Conservation (phyloP, 2,329 filamentous ascomycete species). For the Aspergillus brunneoviolaceus region DNA sequence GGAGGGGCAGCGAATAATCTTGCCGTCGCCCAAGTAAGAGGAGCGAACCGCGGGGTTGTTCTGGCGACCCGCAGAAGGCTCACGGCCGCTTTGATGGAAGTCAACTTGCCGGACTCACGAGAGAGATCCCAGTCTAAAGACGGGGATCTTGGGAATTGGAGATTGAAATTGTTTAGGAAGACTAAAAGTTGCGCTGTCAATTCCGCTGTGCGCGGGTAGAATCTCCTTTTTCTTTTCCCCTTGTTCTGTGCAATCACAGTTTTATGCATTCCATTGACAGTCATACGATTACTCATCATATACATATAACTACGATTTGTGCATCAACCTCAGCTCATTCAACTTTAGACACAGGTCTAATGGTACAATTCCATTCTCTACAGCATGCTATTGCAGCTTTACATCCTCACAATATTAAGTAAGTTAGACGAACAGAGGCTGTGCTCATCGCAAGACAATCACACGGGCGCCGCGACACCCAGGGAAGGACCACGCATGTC, state of each 20-base stretch:
- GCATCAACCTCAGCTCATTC: not conserved
- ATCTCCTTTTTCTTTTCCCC: not conserved
- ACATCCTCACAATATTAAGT: slow-evolving; percentile 7
- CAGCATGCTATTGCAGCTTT: slow-evolving; percentile 1
- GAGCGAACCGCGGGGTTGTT: slow-evolving; percentile 20
- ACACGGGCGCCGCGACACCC: slow-evolving; percentile 50
- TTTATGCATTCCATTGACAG: not conserved
- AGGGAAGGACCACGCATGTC: slow-evolving; percentile 50
- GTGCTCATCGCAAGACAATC: not conserved
- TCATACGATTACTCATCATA: not conserved
- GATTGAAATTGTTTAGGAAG: not conserved
- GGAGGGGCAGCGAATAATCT: slow-evolving; percentile 26
- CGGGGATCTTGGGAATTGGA: slow-evolving; percentile 16
- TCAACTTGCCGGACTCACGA: slow-evolving; percentile 17
- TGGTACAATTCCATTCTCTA: slow-evolving; percentile 4
- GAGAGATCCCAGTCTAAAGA: slow-evolving; percentile 15
- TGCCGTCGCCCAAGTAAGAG: slow-evolving; percentile 5
- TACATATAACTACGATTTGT: not conserved
- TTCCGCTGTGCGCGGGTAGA: slow-evolving; percentile 3
- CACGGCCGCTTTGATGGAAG: slow-evolving; percentile 15
- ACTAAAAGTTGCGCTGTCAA: slow-evolving; percentile 4
- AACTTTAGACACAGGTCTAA: not conserved
- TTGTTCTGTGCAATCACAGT: not conserved
- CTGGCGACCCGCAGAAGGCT: slow-evolving; percentile 19
- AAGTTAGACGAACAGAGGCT: not conserved